Evolutionary conservation across 805 yeast species (phyloP).

Genomic region (Cyberlindnera euphorbiiphila): DNA sequence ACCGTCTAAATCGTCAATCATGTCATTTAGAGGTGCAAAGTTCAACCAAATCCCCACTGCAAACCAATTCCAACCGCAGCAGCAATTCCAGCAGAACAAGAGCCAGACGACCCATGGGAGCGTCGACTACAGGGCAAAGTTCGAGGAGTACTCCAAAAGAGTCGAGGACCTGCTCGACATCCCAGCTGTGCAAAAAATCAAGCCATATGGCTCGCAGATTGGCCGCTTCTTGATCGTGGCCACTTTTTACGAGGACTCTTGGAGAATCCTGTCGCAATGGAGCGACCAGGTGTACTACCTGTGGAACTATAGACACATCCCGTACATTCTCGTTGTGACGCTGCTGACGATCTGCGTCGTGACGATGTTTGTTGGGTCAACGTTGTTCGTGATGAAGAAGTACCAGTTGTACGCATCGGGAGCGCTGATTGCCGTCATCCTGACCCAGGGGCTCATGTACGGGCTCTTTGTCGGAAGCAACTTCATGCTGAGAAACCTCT

Average conservation of each 20-base stretch:
- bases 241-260: slow-evolving; percentile 86
- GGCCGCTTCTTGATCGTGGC: slow-evolving; percentile 91
- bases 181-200: slow-evolving; percentile 44
- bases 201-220: slow-evolving; percentile 78
- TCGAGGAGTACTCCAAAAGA: slow-evolving; percentile 37
- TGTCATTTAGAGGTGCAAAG: slow-evolving; percentile 28
- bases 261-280: slow-evolving; percentile 86
- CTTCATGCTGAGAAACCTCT: slow-evolving; percentile 81
- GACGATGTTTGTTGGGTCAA: slow-evolving; percentile 71
- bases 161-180: slow-evolving; percentile 52
- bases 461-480: slow-evolving; percentile 79
- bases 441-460: slow-evolving; percentile 81
- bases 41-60: slow-evolving; percentile 27
- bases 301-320: slow-evolving; percentile 73
- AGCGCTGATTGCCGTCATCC: slow-evolving; percentile 63
- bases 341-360: slow-evolving; percentile 62
- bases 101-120: slow-evolving; percentile 10
- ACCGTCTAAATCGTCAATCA: slow-evolving; percentile 5
- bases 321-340: slow-evolving; percentile 71
- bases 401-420: slow-evolving; percentile 67
- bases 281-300: slow-evolving; percentile 82
- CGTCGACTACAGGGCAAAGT: slow-evolving; percentile 16
- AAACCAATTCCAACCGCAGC: slow-evolving; percentile 15
- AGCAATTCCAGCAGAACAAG: slow-evolving; percentile 12
- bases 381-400: slow-evolving; percentile 65